Conservation (phyloP, 257 asterid genomes). For the Solanum piurae region DNA sequence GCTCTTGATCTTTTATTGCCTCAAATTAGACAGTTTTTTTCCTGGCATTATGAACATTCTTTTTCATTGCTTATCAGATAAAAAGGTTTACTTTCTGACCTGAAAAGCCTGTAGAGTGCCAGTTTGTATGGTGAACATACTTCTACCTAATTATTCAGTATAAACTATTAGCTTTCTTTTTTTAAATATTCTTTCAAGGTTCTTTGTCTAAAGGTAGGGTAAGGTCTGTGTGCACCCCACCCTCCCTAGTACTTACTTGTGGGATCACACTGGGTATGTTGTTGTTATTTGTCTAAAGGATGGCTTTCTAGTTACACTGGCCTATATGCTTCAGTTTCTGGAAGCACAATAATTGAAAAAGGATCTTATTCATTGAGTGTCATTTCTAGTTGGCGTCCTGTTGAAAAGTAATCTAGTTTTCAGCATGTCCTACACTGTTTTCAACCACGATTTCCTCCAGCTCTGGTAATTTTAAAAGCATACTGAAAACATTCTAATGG, state of each 20-base stretch:
- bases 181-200: not conserved
- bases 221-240: not conserved
- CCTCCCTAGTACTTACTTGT: not conserved
- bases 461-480: not conserved
- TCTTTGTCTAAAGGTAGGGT: not conserved
- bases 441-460: not conserved
- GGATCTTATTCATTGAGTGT: not conserved
- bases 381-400: not conserved
- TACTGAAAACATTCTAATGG: constrained; percentile 1
- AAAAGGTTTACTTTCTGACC: not conserved
- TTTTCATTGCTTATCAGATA: not conserved
- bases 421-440: not conserved
- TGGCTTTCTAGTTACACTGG: not conserved
- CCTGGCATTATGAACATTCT: not conserved
- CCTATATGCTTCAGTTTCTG: not conserved
- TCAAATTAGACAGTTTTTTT: not conserved
- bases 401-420: not conserved
- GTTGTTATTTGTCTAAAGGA: not conserved
- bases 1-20: not conserved
- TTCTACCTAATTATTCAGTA: not conserved
- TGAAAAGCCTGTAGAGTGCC: not conserved
- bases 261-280: not conserved
- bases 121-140: not conserved
- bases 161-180: not conserved
- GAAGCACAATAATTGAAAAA: not conserved